phyloP scores from a whole-genome alignment of 257 asterid species.

The Capsicum baccatum region DNA sequence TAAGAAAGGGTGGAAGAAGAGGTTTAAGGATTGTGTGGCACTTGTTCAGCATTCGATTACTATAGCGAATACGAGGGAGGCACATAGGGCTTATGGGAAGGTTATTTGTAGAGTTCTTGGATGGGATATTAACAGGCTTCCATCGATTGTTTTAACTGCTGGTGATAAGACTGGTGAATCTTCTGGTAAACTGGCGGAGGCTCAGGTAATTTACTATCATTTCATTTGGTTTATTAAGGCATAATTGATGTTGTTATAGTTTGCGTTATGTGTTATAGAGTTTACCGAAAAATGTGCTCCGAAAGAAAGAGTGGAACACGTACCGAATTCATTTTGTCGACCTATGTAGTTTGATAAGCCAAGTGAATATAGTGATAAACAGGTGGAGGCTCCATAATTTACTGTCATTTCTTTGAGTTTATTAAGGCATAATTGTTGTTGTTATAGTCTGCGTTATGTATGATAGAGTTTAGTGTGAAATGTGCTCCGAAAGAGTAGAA shows the following conservation, averaged over 20 bases:
- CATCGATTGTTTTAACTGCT: conserved; percentile 45
- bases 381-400: too few species aligned
- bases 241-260: background rate
- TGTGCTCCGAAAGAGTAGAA: too few species aligned
- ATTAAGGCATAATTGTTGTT: too few species aligned
- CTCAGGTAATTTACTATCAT: conserved; percentile 32
- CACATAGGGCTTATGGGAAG: conserved; percentile 63
- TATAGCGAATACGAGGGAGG: conserved; percentile 50
- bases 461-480: too few species aligned
- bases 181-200: conserved; percentile 31
- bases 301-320: background rate
- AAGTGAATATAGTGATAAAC: too few species aligned
- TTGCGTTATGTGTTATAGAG: background rate
- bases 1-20: conserved; percentile 50
- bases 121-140: conserved; percentile 72
- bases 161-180: conserved; percentile 31
- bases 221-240: background rate
- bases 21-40: conserved; percentile 67
- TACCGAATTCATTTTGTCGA: background rate
- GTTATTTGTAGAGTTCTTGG: conserved; percentile 74
- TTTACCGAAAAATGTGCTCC: background rate
- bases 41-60: conserved; percentile 69
- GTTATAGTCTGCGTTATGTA: too few species aligned
- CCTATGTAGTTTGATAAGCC: too few species aligned
- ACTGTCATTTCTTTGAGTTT: too few species aligned